Conservation (phyloP, 164 flowering plant genomes). For the Cinnamomum micranthum region DNA sequence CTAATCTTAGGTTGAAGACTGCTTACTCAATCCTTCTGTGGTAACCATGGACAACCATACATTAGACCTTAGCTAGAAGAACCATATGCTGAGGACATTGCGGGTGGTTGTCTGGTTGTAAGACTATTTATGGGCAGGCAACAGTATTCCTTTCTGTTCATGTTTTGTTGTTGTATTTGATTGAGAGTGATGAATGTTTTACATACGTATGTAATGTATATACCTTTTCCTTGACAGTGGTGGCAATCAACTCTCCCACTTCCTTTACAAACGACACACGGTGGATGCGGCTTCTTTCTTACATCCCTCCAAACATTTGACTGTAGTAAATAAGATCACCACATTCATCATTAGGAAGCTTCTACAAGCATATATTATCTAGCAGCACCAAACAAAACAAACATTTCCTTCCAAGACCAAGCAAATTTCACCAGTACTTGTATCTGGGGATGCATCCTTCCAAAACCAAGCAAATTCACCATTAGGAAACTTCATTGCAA, state of each 20-base stretch:
- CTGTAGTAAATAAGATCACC: conserved; percentile 32
- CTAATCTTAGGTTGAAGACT: too few relatives aligned
- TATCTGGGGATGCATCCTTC: too few relatives aligned
- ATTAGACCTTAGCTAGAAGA: too few relatives aligned
- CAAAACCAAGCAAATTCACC: too few relatives aligned
- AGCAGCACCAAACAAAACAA: not conserved
- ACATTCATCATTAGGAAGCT: not conserved
- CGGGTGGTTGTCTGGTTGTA: not conserved
- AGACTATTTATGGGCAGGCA: not conserved
- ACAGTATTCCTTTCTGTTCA: not conserved
- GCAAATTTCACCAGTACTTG: too few relatives aligned
- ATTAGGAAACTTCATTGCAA: too few relatives aligned
- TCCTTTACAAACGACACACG: conserved; percentile 73
- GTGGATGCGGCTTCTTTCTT: conserved; percentile 49
- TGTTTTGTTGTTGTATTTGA: not conserved
- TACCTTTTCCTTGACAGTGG: conserved; percentile 60
- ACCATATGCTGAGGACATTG: not conserved
- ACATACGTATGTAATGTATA: not conserved
- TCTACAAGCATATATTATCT: not conserved
- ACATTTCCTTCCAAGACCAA: too few relatives aligned
- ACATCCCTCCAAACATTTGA: conserved; percentile 56
- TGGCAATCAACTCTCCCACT: conserved; percentile 67
- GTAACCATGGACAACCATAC: too few relatives aligned
- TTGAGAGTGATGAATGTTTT: not conserved
- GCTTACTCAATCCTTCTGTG: too few relatives aligned